Evolutionary conservation across 345 rosid species (phyloP), one percentile per base, ranked within the genome.

Genomic region (Acer saccharum): DNA sequence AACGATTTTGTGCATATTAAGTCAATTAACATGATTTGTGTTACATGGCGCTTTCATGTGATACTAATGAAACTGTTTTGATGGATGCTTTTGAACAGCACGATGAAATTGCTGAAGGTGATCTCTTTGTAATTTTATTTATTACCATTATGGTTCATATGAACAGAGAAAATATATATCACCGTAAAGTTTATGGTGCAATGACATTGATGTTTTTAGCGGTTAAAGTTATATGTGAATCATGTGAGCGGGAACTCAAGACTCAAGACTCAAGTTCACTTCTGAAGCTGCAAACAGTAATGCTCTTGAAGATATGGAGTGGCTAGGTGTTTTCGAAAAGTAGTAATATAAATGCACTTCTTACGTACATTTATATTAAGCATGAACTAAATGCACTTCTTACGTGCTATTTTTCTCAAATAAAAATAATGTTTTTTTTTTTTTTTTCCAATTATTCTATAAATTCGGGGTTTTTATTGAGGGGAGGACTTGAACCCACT

Each of bases 221-320:
- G 89, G 97, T 88, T 72, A 87, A 78, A 52, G 90, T 92, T 21
- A 87, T 89, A 75, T 90, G 95, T n/a, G 89, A 27, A 94, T 81
- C 94, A 64, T 44, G 87, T 23, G 79, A 87, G 77, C 48, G 92
- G 94, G 55, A 83, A 27, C 1, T 27, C 29, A 27, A 27, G 29
- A 89, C 84, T 92, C 98, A 16, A 89, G 85, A 84, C 92, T 94
- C 69, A 64, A 70, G 18, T 92, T 88, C 54, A 64, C 77, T 71
- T 85, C 90, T 55, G 92, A 90, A 79, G 88, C 80, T 81, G 86
- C 93, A 17, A 94, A 94, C 69, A 71, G 69, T 14, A 35, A 9
- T 39, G 98, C 93, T 71, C 81, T 90, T 21, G 88, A 81, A 71
- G 88, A 87, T 70, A 89, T 91, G 94, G 81, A 91, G n/a, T 72